phyloP scores from a whole-genome alignment of 169 alveolate genomes.

The Toxoplasma gondii region DNA sequence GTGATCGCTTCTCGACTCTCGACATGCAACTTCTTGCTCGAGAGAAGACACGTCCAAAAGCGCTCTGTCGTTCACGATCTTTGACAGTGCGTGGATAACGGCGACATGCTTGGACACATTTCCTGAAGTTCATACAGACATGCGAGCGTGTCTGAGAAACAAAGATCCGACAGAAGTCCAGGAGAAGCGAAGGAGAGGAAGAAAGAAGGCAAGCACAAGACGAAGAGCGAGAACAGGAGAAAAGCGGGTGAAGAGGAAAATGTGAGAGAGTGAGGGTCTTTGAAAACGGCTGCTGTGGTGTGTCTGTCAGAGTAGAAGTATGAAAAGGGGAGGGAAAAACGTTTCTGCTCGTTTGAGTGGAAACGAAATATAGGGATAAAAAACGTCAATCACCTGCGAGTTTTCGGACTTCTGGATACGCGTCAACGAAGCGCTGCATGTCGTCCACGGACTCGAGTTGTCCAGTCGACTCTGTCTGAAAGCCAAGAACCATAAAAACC shows the following conservation, averaged over 20 bases:
- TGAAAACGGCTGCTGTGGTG: no score
- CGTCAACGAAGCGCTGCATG: slow-evolving; percentile 89
- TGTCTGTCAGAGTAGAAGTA: no score
- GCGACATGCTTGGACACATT: slow-evolving; percentile 93
- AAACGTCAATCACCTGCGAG: slow-evolving; percentile 68
- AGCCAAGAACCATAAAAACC: background rate
- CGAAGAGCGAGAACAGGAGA: background rate
- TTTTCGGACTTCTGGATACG: slow-evolving; percentile 91
- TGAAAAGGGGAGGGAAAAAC: no score
- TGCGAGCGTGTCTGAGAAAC: background rate
- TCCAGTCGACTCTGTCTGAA: slow-evolving; percentile 56
- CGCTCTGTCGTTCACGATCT: slow-evolving; percentile 84
- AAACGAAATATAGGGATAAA: no score
- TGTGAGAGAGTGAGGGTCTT: no score
- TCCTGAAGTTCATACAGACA: slow-evolving; percentile 67
- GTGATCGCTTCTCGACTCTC: slow-evolving; percentile 68
- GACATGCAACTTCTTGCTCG: slow-evolving; percentile 79
- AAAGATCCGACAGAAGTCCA: background rate
- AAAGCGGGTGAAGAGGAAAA: background rate
- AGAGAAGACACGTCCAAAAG: slow-evolving; percentile 86
- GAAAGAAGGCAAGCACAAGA: background rate
- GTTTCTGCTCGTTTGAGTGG: no score
- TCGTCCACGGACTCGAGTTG: slow-evolving; percentile 91
- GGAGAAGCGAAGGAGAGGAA: background rate
- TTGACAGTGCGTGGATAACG: slow-evolving; percentile 87